Evolutionary conservation across 345 rosid genomes (phyloP), one percentile per base, ranked within the genome.

Genomic region (Syzygium oleosum): DNA sequence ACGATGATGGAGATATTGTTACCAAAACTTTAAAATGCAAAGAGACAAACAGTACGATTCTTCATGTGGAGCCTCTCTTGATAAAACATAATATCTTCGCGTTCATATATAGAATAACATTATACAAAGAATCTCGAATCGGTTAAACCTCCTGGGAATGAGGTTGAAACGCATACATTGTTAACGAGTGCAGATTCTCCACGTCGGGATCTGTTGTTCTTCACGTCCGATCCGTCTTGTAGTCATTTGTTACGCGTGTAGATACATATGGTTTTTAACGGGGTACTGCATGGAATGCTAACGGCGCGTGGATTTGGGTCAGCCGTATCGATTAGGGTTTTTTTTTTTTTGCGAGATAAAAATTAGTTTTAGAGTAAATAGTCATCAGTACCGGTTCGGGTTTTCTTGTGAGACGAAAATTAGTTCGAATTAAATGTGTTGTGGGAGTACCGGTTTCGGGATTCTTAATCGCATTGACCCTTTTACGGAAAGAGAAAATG

Each of bases 271-370:
- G 2, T 7, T 31, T 65, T 65, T 16, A 31, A 65, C 9, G 3
- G 22, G 78, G 22, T 65, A 16, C 7, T 4, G 22, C 3, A 31
- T 31, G 22, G 23, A 65, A 65, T 31, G 22, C 3, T 31, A 8
- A 16, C 4, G 5, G 41, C 4, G 23, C 31, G 78, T 31, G 12
- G 11, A 65, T 9, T 0, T 65, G 12, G 41, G 23, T 8, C 1
- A 0, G 5, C 12, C 1, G 9, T 16, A 65, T 65, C 3, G 0
- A 4, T 65, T 65, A 16, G 12, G 41, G 1, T 65, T 16, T 65
- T 65, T 65, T 65, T 65, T 29, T 65, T 65, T 31, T 10, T 5
- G 5, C 31, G 10, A 65, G 23, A 16, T 16, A 11, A 9, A 5
- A 65, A 34, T 65, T 65, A 31, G 19, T 65, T 63, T 16, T 65